Conservation (phyloP, 169 alveolate genomes). For the Eimeria falciformis region DNA sequence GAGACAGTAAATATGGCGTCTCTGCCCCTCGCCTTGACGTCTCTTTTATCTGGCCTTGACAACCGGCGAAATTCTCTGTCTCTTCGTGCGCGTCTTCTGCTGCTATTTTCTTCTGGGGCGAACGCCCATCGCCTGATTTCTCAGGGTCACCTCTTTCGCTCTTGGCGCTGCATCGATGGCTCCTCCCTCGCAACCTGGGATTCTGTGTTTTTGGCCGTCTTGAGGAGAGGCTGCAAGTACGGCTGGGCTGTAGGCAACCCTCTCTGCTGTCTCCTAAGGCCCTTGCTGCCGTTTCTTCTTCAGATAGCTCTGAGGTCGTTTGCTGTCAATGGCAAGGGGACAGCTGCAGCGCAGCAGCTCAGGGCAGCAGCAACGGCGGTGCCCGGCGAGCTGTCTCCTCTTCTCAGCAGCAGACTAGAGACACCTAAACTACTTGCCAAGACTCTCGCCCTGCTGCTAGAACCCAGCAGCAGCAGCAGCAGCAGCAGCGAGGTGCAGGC, state of each 20-base stretch:
- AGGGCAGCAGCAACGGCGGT: background rate
- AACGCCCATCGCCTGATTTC: background rate
- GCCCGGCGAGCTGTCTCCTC: constrained; percentile 44
- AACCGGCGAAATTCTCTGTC: background rate
- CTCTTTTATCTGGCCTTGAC: background rate
- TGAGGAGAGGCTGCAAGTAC: constrained; percentile 29
- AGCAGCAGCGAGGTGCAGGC: background rate
- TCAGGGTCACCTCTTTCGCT: constrained; percentile 12
- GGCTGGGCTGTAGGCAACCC: constrained; percentile 73
- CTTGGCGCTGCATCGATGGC: constrained; percentile 26
- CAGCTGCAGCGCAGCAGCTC: constrained; percentile 19
- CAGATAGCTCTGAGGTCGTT: constrained; percentile 4
- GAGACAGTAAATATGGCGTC: background rate
- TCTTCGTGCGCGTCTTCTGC: constrained; percentile 37
- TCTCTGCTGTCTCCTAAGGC: constrained; percentile 11
- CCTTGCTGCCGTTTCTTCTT: constrained; percentile 37
- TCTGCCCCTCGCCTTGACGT: background rate
- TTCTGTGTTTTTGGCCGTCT: background rate
- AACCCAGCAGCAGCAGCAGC: constrained; percentile 15
- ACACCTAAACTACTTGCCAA: constrained; percentile 27
- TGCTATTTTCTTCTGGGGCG: constrained; percentile 21
- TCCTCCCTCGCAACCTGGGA: constrained; percentile 50
- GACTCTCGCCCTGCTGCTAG: constrained; percentile 20
- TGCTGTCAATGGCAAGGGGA: background rate
- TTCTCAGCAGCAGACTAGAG: background rate